phyloP scores from a whole-genome alignment of 371 early-diverging fungal genomes.

The Apophysomyces trapeziformis region DNA sequence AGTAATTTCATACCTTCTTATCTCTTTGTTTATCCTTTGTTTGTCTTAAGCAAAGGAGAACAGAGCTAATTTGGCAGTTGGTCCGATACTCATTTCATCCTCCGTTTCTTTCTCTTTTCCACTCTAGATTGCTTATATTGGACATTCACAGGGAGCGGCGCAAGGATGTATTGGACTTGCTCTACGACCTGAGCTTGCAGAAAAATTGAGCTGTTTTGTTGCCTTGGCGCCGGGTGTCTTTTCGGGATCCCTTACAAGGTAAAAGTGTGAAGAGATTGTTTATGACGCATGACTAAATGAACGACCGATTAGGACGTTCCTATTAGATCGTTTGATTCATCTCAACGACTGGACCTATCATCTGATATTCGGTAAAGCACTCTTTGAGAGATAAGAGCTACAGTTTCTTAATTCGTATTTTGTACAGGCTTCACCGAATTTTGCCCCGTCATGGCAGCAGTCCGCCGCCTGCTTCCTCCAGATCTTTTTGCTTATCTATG shows the following conservation, averaged over 20 bases:
- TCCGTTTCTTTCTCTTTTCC: background rate
- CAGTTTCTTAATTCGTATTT: background rate
- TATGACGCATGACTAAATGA: conserved; percentile 3
- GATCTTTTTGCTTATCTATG: conserved; percentile 38
- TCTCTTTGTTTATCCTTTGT: too few species aligned
- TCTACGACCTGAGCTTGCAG: conserved; percentile 41
- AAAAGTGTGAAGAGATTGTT: conserved; percentile 10
- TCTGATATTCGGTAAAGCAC: conserved; percentile 38
- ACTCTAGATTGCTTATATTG: conserved; percentile 52
- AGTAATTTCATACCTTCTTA: conserved; percentile 17
- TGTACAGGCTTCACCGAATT: conserved; percentile 48
- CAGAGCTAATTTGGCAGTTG: background rate
- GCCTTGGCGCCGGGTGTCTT: conserved; percentile 65
- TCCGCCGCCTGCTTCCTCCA: conserved; percentile 35
- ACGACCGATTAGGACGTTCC: conserved; percentile 27
- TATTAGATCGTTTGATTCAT: conserved; percentile 32
- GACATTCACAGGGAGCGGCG: conserved; percentile 66
- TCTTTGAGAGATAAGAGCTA: background rate
- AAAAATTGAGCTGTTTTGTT: conserved; percentile 53
- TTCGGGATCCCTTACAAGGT: conserved; percentile 52
- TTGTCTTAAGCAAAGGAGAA: background rate
- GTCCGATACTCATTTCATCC: background rate
- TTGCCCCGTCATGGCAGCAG: conserved; percentile 52
- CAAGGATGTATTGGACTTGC: conserved; percentile 57
- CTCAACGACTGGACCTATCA: conserved; percentile 31